Evolutionary conservation across 2,329 filamentous ascomycete species (phyloP).

Genomic region (Pseudocercospora fuligena): DNA sequence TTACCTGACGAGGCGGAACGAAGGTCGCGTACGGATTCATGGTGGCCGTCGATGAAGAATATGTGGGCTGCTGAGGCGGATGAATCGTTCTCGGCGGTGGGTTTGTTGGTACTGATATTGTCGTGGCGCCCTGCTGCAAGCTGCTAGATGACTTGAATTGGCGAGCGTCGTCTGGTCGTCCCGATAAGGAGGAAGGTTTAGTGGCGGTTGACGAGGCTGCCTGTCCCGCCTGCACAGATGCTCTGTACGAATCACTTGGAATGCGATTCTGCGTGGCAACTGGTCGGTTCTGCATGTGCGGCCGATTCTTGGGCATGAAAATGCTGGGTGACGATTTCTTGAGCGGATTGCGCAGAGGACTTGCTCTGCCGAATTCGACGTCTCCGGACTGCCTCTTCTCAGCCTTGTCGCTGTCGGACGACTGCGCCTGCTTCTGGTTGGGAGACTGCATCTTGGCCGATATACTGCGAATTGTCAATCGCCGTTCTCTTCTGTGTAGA

Average conservation of each 20-base stretch:
- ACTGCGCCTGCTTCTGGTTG: constrained; percentile 23
- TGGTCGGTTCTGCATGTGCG: constrained; percentile 20
- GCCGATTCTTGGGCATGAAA: constrained; percentile 35
- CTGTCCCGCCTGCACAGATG: neutral
- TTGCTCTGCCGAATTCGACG: constrained; percentile 64
- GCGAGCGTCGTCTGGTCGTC: constrained; percentile 38
- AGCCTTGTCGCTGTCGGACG: constrained; percentile 24
- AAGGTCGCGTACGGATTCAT: constrained; percentile 27
- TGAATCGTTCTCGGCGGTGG: constrained; percentile 51
- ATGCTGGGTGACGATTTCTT: constrained; percentile 34
- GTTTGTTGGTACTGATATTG: constrained; percentile 49
- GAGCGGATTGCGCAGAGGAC: constrained; percentile 57
- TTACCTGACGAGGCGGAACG: constrained; percentile 42
- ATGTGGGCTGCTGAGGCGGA: constrained; percentile 58
- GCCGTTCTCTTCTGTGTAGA: neutral
- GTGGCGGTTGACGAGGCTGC: constrained; percentile 6
- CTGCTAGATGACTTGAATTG: constrained; percentile 30
- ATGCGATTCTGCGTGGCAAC: constrained; percentile 16
- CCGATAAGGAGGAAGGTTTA: constrained; percentile 31
- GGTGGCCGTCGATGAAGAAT: constrained; percentile 51
- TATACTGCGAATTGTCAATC: constrained; percentile 27
- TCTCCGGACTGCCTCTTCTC: constrained; percentile 25
- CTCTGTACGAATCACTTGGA: constrained; percentile 16
- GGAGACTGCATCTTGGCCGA: constrained; percentile 41
- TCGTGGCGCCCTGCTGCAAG: constrained; percentile 17